Conservation (phyloP, 2,329 filamentous ascomycete species). For the Talaromyces albobiverticillius region DNA sequence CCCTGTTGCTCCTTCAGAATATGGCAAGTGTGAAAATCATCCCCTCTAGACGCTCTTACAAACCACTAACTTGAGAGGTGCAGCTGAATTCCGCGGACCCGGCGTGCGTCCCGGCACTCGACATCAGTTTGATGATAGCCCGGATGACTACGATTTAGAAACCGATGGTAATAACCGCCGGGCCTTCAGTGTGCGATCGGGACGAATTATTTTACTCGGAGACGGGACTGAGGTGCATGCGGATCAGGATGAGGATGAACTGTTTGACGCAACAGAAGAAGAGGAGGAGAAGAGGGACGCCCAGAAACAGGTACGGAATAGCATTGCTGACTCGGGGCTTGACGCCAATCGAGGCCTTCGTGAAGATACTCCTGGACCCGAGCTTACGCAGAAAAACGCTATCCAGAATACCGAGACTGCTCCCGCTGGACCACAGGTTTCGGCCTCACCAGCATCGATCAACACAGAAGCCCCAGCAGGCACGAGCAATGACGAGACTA, state of each 20-base stretch:
- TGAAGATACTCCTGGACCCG: conserved; percentile 53
- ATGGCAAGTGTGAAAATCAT: conserved; percentile 73
- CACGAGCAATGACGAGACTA: conserved; percentile 17
- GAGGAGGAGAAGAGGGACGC: conserved; percentile 84
- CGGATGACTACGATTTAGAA: conserved; percentile 53
- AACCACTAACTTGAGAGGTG: conserved; percentile 38
- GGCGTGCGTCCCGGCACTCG: conserved; percentile 63
- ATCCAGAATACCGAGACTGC: conserved; percentile 20
- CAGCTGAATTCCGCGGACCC: conserved; percentile 82
- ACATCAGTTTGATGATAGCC: conserved; percentile 77
- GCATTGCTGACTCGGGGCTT: conserved; percentile 33
- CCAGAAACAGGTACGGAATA: conserved; percentile 75
- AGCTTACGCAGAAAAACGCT: conserved; percentile 30
- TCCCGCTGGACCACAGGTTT: conserved; percentile 25
- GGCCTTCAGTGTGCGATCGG: conserved; percentile 69
- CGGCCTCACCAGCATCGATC: conserved; percentile 37
- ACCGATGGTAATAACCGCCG: conserved; percentile 51
- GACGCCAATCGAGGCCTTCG: conserved; percentile 37
- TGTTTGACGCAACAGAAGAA: conserved; percentile 87
- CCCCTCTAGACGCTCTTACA: conserved; percentile 18
- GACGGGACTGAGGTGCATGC: conserved; percentile 91
- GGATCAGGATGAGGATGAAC: conserved; percentile 84
- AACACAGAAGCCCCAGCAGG: conserved; percentile 30
- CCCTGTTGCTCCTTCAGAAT: conserved; percentile 97
- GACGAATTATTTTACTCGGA: conserved; percentile 89